These are phyloP conservation scores for Populus tomentosa DNA, from an alignment of 441 rosid genomes.

Conservation along the genomic window DNA sequence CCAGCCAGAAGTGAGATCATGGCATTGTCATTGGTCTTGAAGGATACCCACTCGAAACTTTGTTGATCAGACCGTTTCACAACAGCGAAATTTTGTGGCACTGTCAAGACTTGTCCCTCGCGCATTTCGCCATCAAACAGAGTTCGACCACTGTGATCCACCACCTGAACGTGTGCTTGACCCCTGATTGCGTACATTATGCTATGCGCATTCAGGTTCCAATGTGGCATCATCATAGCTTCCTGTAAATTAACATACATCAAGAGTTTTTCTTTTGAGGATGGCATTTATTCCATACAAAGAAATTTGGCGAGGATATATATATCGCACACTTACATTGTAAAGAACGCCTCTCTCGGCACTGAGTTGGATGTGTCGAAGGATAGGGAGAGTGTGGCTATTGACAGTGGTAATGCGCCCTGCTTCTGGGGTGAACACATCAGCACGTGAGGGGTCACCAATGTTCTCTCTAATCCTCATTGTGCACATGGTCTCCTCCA, in stretches of 20 bases:
- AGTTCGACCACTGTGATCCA: slow-evolving; percentile 46
- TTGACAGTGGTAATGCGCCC: slow-evolving; percentile 56
- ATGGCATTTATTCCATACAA: background rate
- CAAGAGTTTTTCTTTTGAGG: background rate
- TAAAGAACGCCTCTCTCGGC: slow-evolving; percentile 49
- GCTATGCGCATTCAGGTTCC: slow-evolving; percentile 61
- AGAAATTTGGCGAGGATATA: no score
- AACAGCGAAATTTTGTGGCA: slow-evolving; percentile 64
- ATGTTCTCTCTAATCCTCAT: slow-evolving; percentile 59
- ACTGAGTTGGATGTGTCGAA: slow-evolving; percentile 44
- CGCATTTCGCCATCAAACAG: slow-evolving; percentile 52
- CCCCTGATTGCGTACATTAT: slow-evolving; percentile 56
- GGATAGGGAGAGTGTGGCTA: slow-evolving; percentile 62
- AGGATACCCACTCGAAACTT: slow-evolving; percentile 50
- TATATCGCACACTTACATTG: slow-evolving; percentile 25
- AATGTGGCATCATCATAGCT: slow-evolving; percentile 61
- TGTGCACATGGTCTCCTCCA: slow-evolving; percentile 76
- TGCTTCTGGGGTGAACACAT: slow-evolving; percentile 47
- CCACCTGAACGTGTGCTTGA: slow-evolving; percentile 49
- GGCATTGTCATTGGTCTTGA: slow-evolving; percentile 69
- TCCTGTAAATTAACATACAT: slow-evolving; percentile 29
- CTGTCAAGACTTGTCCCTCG: slow-evolving; percentile 49
- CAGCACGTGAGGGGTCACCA: slow-evolving; percentile 54
- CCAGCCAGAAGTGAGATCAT: slow-evolving; percentile 48
- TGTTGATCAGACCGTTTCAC: slow-evolving; percentile 43